These are phyloP conservation scores for Dipodascopsis uninucleata DNA, from an alignment of 805 yeast genomes.

Conservation along the genomic window DNA sequence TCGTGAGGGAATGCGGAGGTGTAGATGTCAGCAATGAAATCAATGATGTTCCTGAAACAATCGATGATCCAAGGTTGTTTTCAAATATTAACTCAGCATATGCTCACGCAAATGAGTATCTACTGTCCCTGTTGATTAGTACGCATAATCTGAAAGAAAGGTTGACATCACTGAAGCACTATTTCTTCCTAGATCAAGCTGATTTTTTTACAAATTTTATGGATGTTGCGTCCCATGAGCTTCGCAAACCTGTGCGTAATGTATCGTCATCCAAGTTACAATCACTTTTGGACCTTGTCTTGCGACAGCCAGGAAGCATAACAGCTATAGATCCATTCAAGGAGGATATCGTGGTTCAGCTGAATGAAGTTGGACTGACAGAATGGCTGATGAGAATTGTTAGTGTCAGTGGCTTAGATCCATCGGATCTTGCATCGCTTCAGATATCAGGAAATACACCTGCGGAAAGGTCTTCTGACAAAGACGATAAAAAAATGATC, in stretches of 20 bases:
- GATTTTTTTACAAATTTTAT: slow-evolving; percentile 53
- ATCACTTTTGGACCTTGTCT: slow-evolving; percentile 38
- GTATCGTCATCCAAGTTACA: slow-evolving; percentile 38
- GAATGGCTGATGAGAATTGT: slow-evolving; percentile 39
- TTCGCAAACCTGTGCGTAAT: slow-evolving; percentile 41
- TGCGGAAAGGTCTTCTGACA: slow-evolving; percentile 13
- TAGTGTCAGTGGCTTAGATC: slow-evolving; percentile 37
- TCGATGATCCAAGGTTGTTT: slow-evolving; percentile 39
- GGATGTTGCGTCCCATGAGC: slow-evolving; percentile 49
- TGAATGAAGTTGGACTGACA: slow-evolving; percentile 35
- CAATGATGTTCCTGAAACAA: slow-evolving; percentile 33
- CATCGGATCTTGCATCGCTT: slow-evolving; percentile 22
- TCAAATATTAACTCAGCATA: slow-evolving; percentile 60
- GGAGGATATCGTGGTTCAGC: slow-evolving; percentile 36
- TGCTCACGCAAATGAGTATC: slow-evolving; percentile 58
- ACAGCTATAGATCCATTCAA: slow-evolving; percentile 38
- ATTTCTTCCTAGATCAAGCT: slow-evolving; percentile 55
- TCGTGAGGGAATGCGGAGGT: slow-evolving; percentile 60
- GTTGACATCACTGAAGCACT: slow-evolving; percentile 50
- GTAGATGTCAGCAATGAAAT: slow-evolving; percentile 30
- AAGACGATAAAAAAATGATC: slow-evolving; percentile 26
- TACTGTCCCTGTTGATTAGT: slow-evolving; percentile 54
- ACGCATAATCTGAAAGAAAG: slow-evolving; percentile 56
- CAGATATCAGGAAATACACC: slow-evolving; percentile 16
- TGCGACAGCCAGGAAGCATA: slow-evolving; percentile 41